phyloP scores from a whole-genome alignment of 345 rosid species.

The Reutealis trisperma region DNA sequence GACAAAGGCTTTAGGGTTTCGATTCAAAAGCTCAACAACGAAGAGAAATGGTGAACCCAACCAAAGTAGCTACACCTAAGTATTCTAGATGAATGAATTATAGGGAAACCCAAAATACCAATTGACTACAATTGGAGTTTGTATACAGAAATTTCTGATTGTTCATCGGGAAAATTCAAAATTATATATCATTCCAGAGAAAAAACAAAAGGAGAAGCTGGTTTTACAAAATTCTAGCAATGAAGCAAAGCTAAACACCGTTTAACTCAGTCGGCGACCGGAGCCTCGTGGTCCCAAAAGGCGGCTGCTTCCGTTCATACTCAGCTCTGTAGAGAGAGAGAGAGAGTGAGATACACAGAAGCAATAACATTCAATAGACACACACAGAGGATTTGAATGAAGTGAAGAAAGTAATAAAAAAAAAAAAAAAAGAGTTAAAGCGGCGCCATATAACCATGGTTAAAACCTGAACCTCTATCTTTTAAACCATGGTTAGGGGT shows the following conservation, averaged over 20 bases:
- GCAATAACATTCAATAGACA: background rate
- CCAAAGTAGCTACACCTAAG: constrained; percentile 6
- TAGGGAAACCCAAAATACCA: background rate
- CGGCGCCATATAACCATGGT: constrained; percentile 29
- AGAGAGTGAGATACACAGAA: background rate
- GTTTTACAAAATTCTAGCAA: constrained; percentile 8
- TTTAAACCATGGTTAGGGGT: constrained; percentile 17
- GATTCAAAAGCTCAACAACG: constrained; percentile 6
- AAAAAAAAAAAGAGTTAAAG: background rate
- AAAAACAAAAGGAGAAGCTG: background rate
- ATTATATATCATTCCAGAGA: background rate
- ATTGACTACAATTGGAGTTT: constrained; percentile 10
- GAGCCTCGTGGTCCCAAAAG: constrained; percentile 29
- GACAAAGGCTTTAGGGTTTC: background rate
- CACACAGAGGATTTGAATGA: background rate
- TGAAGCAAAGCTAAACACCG: constrained; percentile 14
- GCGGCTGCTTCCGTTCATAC: constrained; percentile 43
- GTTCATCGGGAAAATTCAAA: constrained; percentile 3
- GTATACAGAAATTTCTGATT: constrained; percentile 6
- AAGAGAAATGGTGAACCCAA: constrained; percentile 3
- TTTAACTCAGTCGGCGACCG: constrained; percentile 29
- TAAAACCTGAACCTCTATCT: background rate
- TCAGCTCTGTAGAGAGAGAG: background rate
- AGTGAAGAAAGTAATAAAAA: constrained; percentile 8
- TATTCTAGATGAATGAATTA: constrained; percentile 7